Base-by-base conservation (phyloP, 768 basidiomycete species). In the Boletus reticulatus region DNA sequence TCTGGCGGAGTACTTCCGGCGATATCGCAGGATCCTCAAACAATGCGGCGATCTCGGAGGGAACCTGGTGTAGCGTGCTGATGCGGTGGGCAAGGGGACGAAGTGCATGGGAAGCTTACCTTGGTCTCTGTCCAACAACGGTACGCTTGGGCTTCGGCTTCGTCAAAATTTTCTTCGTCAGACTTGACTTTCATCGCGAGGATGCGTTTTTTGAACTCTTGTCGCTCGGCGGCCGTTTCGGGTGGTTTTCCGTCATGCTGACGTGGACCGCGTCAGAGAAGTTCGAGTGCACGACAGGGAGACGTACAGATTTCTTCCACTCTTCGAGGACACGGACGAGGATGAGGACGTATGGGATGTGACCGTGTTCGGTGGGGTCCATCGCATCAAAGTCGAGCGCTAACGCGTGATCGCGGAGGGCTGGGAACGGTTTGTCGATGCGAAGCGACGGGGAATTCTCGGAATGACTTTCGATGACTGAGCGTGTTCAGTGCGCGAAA, bases 131-230 rank as follows among this genome's bases (percentile, higher is more conserved):
- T 83, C 86, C 85, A 94, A 52, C 82, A 82, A 27, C 90, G 84
- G 70, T 91, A 95, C 0, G 89, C 92, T 67, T 97, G 91, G 8
- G 88, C 79, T 64, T 89, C 82, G 3, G 95, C 96, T 71, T 98
- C 96, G 57, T 97, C 96, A 67, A 94, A 94, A 73, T 98, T 99
- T 77, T 99, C 97, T 67, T 98, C 94, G 67, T 99, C 97, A 0
- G 73, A 62, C 64, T 92, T 93, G 54, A 80, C 67, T 63, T 86
- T 85, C 78, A 87, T 82, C 1, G 74, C 74, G n/a, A 76, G 72
- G 43, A 98, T 73, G 4, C 51, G 52, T 34, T 80, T 73, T 66
- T 94, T 94, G 79, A 98, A 96, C 29, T 80, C 84, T 57, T 87
- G 80, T 64, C 88, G 84, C 62, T 97, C 91, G 2, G 76, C 78